These are phyloP conservation scores for Aegilops umbellulata DNA, from an alignment of 176 grass and related monocot species.

Conservation along the genomic window DNA sequence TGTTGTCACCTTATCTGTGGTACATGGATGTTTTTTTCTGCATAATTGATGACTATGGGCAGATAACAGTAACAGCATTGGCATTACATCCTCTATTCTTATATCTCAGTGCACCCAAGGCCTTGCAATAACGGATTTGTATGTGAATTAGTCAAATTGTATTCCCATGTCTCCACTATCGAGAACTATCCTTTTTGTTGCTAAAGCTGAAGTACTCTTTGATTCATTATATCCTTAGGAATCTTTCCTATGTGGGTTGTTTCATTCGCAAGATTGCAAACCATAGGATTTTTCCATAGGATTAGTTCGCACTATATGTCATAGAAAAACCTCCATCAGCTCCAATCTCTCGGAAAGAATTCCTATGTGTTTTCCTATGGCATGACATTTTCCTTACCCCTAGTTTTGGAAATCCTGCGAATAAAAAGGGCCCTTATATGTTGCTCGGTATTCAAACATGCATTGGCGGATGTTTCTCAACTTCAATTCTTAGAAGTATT, in stretches of 20 bases:
- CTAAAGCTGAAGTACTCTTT: neutral
- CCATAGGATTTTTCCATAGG: neutral
- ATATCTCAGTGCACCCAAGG: neutral
- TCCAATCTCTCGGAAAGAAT: neutral
- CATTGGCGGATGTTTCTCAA: neutral
- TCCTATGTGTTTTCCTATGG: neutral
- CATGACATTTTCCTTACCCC: neutral
- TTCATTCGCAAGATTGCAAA: neutral
- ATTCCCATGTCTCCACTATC: neutral
- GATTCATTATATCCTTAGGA: no score
- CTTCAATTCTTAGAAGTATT: neutral
- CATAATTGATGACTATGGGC: neutral
- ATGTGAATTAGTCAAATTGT: neutral
- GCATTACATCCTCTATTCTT: neutral
- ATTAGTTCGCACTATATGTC: neutral
- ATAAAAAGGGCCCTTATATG: neutral
- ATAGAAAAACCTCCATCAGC: neutral
- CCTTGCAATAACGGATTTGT: neutral
- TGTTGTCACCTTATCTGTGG: neutral
- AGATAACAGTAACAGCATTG: neutral
- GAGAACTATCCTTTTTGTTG: neutral
- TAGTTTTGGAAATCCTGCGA: no score
- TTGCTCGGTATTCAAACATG: constrained; percentile 7
- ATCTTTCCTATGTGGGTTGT: no score
- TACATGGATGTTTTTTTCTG: neutral